Evolutionary conservation across 2,329 filamentous ascomycete genomes (phyloP).

Genomic region (Sporothrix globosa): DNA sequence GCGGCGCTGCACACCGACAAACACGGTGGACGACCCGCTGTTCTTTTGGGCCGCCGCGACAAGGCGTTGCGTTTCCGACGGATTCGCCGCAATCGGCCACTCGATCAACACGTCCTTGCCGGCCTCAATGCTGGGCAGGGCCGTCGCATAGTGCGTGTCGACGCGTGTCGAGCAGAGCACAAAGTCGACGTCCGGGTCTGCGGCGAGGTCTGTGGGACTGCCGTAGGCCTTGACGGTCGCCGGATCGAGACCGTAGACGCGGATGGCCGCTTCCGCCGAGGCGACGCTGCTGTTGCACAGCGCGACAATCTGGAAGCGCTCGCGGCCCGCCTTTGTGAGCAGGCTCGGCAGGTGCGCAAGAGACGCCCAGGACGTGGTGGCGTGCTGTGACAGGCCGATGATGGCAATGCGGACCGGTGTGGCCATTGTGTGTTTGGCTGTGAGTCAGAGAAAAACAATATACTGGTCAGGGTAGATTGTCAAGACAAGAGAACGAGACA

Average conservation of each 20-base stretch:
- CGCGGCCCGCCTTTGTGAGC: constrained; percentile 48
- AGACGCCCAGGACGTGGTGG: not conserved
- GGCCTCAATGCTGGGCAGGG: constrained; percentile 52
- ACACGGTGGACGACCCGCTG: not conserved
- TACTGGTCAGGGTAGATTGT: too few relatives aligned
- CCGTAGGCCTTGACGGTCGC: constrained; percentile 34
- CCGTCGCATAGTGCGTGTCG: constrained; percentile 53
- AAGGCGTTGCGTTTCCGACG: constrained; percentile 49
- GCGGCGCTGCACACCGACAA: not conserved
- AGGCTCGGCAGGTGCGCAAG: constrained; percentile 63
- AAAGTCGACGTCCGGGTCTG: constrained; percentile 56
- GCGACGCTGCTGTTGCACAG: constrained; percentile 54
- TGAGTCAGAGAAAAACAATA: not conserved
- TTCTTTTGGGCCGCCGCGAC: not conserved
- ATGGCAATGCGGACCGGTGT: not conserved
- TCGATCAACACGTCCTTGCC: constrained; percentile 61
- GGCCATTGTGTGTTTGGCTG: not conserved
- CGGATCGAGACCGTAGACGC: constrained; percentile 47
- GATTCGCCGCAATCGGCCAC: constrained; percentile 58
- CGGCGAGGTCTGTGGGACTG: constrained; percentile 51
- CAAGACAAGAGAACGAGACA: too few relatives aligned
- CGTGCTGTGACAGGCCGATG: not conserved
- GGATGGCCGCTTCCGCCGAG: constrained; percentile 50
- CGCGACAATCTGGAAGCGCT: constrained; percentile 54
- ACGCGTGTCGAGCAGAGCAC: constrained; percentile 59